These are phyloP conservation scores for Penicillium arizonense DNA, from an alignment of 495 filamentous ascomycete species.

Conservation along the genomic window DNA sequence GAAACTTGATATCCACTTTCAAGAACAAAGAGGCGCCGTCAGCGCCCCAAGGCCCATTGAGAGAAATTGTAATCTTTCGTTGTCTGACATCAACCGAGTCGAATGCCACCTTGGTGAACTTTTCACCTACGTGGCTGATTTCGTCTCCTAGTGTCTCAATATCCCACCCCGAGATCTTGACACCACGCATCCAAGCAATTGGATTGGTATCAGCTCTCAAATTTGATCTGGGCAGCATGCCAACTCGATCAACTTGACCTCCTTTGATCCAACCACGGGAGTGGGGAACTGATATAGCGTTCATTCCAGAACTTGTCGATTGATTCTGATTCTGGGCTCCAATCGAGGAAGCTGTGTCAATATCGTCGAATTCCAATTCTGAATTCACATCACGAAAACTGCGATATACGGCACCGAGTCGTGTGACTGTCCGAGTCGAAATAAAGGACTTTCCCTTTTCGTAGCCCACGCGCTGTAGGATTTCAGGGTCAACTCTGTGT, in stretches of 20 bases:
- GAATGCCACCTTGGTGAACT: constrained; percentile 80
- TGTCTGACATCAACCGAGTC: constrained; percentile 81
- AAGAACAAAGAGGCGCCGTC: constrained; percentile 71
- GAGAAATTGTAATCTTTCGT: constrained; percentile 68
- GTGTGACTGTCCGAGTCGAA: constrained; percentile 69
- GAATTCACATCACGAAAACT: constrained; percentile 67
- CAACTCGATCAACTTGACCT: constrained; percentile 51
- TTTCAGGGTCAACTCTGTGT: constrained; percentile 65
- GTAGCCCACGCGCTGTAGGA: constrained; percentile 73
- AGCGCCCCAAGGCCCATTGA: constrained; percentile 83
- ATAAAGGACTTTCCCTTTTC: constrained; percentile 63
- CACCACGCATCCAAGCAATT: constrained; percentile 91
- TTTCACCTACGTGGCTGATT: constrained; percentile 77
- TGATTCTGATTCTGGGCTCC: constrained; percentile 23
- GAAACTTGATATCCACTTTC: constrained; percentile 78
- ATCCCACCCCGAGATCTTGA: constrained; percentile 80
- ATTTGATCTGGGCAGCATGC: constrained; percentile 62
- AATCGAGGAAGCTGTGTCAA: constrained; percentile 30
- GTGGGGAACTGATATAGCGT: constrained; percentile 48
- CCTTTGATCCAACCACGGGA: constrained; percentile 41
- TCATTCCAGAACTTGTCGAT: constrained; percentile 43
- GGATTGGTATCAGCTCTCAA: constrained; percentile 63
- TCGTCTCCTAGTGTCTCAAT: constrained; percentile 83
- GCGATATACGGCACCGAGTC: constrained; percentile 81
- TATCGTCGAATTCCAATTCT: constrained; percentile 34